Base-by-base conservation (phyloP, 2,329 filamentous ascomycete species). In the Colletotrichum ledebouriae region DNA sequence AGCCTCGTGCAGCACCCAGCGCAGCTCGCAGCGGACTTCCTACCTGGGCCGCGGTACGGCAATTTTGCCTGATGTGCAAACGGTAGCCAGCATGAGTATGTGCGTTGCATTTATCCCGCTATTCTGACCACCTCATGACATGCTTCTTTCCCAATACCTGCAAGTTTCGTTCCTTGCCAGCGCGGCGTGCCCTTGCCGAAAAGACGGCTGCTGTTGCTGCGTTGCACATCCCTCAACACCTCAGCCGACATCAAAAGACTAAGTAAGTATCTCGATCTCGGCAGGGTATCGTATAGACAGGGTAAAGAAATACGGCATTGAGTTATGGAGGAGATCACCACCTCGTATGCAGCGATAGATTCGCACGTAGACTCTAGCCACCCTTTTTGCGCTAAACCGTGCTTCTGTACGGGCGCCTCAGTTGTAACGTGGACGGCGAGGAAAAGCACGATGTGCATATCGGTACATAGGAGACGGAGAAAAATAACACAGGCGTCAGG, bases 281-380 rank as follows among this genome's bases (percentile, higher is more conserved):
- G 52, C 47, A 50, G 47, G 12, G 53, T 57, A 22, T 59, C 29
- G 57, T 39, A 42, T n/a, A 22, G 57, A 49, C 57, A 49, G 29
- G 52, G 29, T 57, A 37, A 34, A 13, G 17, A 29, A 59, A 59
- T 59, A 29, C 20, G 57, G 57, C 33, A 50, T 41, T 39, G n/a
- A 29, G 22, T 7, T 11, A 17, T 59, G 57, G 44, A 59, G 57
- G 44, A 59, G 57, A 49, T 59, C 44, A 59, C 41, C 49, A 25
- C 56, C 56, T 59, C 56, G 56, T 59, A 59, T 59, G 56, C 29
- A 25, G 56, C 17, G 56, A 22, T 49, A 15, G 46, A 39, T n/a
- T 17, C 25, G 56, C 56, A 46, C 33, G 41, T 34, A 41, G 56
- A 59, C 41, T 39, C 41, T n/a, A n/a, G 29, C 49, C 39, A 20